These are phyloP conservation scores for Petunia secreta DNA, from an alignment of 257 asterid species.

Conservation along the genomic window DNA sequence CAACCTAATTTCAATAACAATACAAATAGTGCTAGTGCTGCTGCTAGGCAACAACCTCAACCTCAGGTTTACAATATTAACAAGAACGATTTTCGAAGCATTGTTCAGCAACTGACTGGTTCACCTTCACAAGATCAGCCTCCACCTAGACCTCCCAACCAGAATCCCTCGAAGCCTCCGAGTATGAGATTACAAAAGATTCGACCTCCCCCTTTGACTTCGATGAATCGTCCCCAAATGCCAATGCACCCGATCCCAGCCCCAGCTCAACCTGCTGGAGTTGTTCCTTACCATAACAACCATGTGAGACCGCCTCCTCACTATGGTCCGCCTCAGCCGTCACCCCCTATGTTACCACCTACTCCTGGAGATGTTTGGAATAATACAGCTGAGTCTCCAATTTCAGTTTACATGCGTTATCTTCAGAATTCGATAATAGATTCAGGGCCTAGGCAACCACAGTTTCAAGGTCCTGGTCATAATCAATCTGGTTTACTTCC, in stretches of 20 bases:
- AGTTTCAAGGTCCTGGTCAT: slow-evolving; percentile 43
- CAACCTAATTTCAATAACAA: slow-evolving; percentile 62
- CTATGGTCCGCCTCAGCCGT: slow-evolving; percentile 62
- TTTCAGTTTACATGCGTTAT: slow-evolving; percentile 85
- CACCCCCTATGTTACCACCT: slow-evolving; percentile 51
- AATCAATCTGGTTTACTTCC: slow-evolving; percentile 48
- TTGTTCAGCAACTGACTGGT: slow-evolving; percentile 89
- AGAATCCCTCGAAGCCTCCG: slow-evolving; percentile 63
- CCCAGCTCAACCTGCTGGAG: slow-evolving; percentile 42
- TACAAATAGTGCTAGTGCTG: slow-evolving; percentile 13
- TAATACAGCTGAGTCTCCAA: slow-evolving; percentile 80
- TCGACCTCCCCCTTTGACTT: slow-evolving; percentile 82
- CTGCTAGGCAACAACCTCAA: slow-evolving; percentile 80
- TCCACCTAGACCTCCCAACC: slow-evolving; percentile 57
- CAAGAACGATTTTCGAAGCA: slow-evolving; percentile 85
- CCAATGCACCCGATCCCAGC: slow-evolving; percentile 52
- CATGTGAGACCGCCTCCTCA: slow-evolving; percentile 59
- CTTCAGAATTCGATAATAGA: slow-evolving; percentile 77
- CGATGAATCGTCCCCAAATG: slow-evolving; percentile 63
- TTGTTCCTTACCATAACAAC: slow-evolving; percentile 53
- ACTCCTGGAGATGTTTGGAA: slow-evolving; percentile 76
- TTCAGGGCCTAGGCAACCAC: slow-evolving; percentile 50
- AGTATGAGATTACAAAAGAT: slow-evolving; percentile 77
- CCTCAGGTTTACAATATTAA: slow-evolving; percentile 90
- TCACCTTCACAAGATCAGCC: slow-evolving; percentile 71